Evolutionary conservation across 257 asterid species (phyloP), one percentile per base, ranked within the genome.

Genomic region (Vinca minor): DNA sequence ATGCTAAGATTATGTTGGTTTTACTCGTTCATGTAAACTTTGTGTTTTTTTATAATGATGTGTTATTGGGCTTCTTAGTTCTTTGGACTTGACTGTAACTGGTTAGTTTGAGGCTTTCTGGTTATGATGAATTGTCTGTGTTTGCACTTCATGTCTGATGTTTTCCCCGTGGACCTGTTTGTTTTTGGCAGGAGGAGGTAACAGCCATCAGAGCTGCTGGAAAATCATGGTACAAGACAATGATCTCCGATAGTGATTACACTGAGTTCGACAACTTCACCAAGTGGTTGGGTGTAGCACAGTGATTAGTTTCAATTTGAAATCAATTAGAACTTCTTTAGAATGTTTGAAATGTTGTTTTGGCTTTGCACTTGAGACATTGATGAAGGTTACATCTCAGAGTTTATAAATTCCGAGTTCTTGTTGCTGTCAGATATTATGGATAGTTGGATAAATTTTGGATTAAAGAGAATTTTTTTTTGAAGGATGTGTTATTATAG

Each of bases 171-270:
- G 9, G n/a, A 8, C 32, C 46, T 23, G 1, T 25, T 26, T 0
- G 11, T 35, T 63, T 29, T 32, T n/a, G n/a, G 18, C 42, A 91
- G 98, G 98, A 86, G 89, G 96, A 88, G 73, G 87, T 94, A 12
- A 12, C 83, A 15, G 83, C 88, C 1, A 79, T 85, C 49, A 77
- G 79, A 69, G 76, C 85, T 1, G 92, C 96, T 1, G 70, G 94
- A 71, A 82, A 74, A 66, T 29, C 77, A 1, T 91, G 98, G 98
- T 91, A 81, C 83, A 86, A 88, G 83, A 86, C 96, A 0, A 91
- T 91, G 96, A 84, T 91, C 45, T 88, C 95, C 0, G 95, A 91
- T 12, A 81, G 88, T 2, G 95, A 88, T 63, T 91, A 91, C 73
- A 79, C 95, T 0, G 96, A 91, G 74, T 91, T 91, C 0, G 98